Evolutionary conservation across 352 stramenopile species (phyloP).

Genomic region (Phytophthora capsici): DNA sequence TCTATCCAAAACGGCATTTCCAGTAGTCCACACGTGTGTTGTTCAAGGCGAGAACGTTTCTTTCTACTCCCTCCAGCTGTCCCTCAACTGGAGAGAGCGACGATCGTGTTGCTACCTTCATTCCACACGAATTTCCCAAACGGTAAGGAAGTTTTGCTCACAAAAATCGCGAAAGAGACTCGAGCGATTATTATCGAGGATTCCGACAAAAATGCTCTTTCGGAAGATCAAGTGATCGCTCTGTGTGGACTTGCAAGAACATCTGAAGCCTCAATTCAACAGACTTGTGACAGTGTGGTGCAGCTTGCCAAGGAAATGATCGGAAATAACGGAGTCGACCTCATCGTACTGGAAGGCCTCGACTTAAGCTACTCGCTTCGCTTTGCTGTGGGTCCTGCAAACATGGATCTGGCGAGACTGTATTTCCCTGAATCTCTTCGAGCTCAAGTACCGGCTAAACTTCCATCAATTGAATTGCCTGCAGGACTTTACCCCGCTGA

Average conservation of each 20-base stretch:
- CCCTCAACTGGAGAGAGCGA: constrained; percentile 40
- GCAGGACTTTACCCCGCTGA: constrained; percentile 19
- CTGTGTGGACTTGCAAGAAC: constrained; percentile 25
- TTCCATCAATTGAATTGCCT: constrained; percentile 30
- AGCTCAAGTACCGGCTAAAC: constrained; percentile 33
- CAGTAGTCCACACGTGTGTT: constrained; percentile 59
- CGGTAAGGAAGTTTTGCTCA: constrained; percentile 31
- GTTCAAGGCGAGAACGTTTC: constrained; percentile 64
- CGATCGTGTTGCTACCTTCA: constrained; percentile 46
- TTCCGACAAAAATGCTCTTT: constrained; percentile 4
- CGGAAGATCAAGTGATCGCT: constrained; percentile 18
- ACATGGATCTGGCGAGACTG: constrained; percentile 32
- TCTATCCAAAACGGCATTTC: constrained; percentile 70
- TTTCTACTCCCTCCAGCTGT: constrained; percentile 57
- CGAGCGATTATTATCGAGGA: constrained; percentile 37
- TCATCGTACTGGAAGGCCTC: constrained; percentile 52
- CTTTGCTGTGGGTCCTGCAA: constrained; percentile 43
- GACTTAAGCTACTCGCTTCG: constrained; percentile 47
- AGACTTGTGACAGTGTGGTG: constrained; percentile 18
- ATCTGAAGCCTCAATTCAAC: constrained; percentile 3
- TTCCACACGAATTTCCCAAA: constrained; percentile 40
- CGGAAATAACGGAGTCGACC: constrained; percentile 25
- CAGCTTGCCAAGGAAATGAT: constrained; percentile 17
- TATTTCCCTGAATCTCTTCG: constrained; percentile 63
- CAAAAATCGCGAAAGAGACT: constrained; percentile 32